Base-by-base conservation (phyloP, 1,139 yeast genomes). In the Sugiyamaella sp. region DNA sequence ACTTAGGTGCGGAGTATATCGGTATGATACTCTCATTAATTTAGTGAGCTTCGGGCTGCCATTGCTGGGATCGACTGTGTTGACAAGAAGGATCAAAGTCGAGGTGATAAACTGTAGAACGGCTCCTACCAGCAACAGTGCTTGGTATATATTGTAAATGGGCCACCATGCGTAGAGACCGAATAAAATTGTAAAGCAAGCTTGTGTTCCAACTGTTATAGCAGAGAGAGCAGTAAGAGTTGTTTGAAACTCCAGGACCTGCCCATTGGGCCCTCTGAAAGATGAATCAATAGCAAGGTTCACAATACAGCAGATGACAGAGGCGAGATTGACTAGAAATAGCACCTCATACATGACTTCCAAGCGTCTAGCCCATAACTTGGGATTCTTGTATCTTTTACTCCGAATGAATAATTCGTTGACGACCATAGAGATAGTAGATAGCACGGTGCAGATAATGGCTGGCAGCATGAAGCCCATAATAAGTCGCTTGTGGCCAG, bases 71-170 rank as follows among this genome's bases (percentile, higher is more conserved):
- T 24, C 35, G n/a, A 25, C 21, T 14, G 27, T 35, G 53, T 61
- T 61, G 21, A 59, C 52, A 8, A 57, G 57, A 14, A 60, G 43
- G 22, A 59, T 40, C 9, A 60, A 27, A 4, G 56, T 51, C 8
- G 62, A 57, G 3, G 63, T 57, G 10, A 67, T 54, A 44, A 67
- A 54, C 44, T 66, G 65, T 38, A 67, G 52, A 12, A 63, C 54
- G 2, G 66, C 62, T 17, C 59, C 55, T 19, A 61, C 57, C 37
- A 64, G 41, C 24, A 68, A 54, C 8, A 62, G 38, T 10, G 65
- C 60, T 52, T 65, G 66, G 4, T 66, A 63, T 8, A 62, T 59
- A 57, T 64, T 58, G 43, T 41, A 55, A 14, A 52, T 56, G 12
- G 61, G 63, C 66, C 63, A 64, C 56, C 62, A 66, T 33, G 58